A percentile compares a stretch with the other conserved stretches of the same genome.
Evolutionary conservation across 495 filamentous ascomycete genomes (phyloP).

Genomic region (Penicillium arizonense): DNA sequence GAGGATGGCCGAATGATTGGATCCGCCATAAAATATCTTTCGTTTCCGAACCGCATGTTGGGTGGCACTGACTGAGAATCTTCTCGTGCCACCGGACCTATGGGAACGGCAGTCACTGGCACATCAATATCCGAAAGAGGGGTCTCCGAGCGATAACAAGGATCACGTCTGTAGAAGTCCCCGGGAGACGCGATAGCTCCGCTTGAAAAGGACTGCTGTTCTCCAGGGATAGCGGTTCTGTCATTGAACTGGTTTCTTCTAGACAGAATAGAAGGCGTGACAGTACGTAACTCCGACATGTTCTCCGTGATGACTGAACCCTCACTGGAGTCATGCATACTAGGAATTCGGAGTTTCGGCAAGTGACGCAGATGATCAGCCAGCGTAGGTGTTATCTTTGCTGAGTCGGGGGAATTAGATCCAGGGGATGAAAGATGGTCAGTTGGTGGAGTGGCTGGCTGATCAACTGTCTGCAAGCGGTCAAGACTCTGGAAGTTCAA

Average conservation of each 20-base stretch:
- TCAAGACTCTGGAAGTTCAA: conserved; percentile 71
- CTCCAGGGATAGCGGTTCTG: not conserved
- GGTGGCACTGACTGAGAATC: conserved; percentile 88
- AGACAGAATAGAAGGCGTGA: not conserved
- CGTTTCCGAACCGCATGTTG: conserved; percentile 65
- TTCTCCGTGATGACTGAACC: conserved; percentile 4
- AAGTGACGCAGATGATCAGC: conserved; percentile 49
- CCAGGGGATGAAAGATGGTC: conserved; percentile 50
- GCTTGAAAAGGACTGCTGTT: not conserved
- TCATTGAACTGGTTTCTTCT: not conserved
- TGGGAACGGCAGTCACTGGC: conserved; percentile 72
- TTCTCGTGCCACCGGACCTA: conserved; percentile 68
- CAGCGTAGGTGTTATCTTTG: conserved; percentile 30
- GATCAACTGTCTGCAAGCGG: conserved; percentile 31
- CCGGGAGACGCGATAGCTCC: not conserved
- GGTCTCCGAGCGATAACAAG: conserved; percentile 41
- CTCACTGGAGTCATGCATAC: conserved; percentile 9
- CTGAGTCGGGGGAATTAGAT: conserved; percentile 39
- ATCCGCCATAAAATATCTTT: not conserved
- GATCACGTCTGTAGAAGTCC: not conserved
- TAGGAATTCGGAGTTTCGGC: conserved; percentile 57
- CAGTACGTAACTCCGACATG: not conserved
- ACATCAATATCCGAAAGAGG: conserved; percentile 88
- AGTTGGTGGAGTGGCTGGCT: conserved; percentile 38
- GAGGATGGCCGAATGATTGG: conserved; percentile 19